A percentile compares a stretch with the other conserved stretches of the same genome.
Evolutionary conservation across 768 basidiomycete genomes (phyloP).

Genomic region (Boletus coccyginus): DNA sequence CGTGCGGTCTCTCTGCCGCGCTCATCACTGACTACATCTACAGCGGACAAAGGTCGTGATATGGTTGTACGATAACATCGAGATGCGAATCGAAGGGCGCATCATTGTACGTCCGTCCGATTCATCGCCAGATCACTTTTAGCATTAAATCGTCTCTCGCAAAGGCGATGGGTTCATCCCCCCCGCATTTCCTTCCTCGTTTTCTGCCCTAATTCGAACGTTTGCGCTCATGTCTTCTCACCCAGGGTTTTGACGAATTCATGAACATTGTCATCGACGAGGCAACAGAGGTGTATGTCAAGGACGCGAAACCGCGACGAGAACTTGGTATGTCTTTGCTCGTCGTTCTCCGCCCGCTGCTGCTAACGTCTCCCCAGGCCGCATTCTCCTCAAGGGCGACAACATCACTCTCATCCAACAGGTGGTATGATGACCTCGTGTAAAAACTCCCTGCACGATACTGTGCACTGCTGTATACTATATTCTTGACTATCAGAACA

Average conservation of each 20-base stretch:
- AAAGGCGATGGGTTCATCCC: conserved; percentile 33
- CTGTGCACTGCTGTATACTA: conserved; percentile 23
- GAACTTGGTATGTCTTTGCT: conserved; percentile 66
- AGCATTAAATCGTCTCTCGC: conserved; percentile 40
- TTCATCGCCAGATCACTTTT: conserved; percentile 26
- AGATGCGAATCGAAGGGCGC: conserved; percentile 94
- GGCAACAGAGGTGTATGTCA: conserved; percentile 87
- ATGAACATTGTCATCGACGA: conserved; percentile 98
- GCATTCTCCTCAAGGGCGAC: conserved; percentile 95
- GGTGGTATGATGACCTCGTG: conserved; percentile 29
- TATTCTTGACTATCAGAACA: not conserved
- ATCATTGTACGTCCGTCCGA: conserved; percentile 75
- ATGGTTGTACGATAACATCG: conserved; percentile 96
- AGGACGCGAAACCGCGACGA: conserved; percentile 81
- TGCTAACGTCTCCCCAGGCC: conserved; percentile 49
- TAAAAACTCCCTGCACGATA: conserved; percentile 13
- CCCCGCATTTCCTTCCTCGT: conserved; percentile 1
- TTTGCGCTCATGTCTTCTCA: conserved; percentile 23
- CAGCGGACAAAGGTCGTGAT: conserved; percentile 84
- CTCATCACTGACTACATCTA: conserved; percentile 11
- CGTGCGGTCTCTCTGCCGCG: not conserved
- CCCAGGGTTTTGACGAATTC: conserved; percentile 97
- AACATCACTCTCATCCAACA: conserved; percentile 98
- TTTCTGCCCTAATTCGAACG: not conserved
- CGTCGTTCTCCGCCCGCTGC: not conserved